Evolutionary conservation across 257 asterid genomes (phyloP), one percentile per base, ranked within the genome.

Genomic region (Solanum sejunctum): DNA sequence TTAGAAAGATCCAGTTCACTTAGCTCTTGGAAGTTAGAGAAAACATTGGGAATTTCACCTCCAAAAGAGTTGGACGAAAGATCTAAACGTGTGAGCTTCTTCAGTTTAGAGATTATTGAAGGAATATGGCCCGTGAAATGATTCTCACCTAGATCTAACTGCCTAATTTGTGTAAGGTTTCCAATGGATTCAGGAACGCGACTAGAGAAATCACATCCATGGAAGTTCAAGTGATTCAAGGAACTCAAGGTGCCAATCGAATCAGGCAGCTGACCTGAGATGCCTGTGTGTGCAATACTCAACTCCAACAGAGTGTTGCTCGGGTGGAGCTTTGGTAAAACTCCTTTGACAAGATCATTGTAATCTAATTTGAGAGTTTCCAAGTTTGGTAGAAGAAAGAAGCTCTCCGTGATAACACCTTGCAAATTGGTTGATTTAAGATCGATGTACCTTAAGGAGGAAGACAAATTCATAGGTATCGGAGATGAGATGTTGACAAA

Each of bases 311-410:
- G 26, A 57, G 12, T 57, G 26, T 57, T 57, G 64, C 64, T 20
- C 12, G 12, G 64, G 12, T 57, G 64, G 64, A 57, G 10, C 12
- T 20, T 57, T 57, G 64, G 64, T 8, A 57, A 57, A 57, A 7
- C 64, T 57, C 26, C 64, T 20, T 20, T 57, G 26, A 57, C 26
- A 57, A 57, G 64, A 18, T 20, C 12, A 57, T 57, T 56, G 0
- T 0, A 1, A 17, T 0, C 0, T 10, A 56, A 17, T 0, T 17
- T 1, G 11, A 56, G 61, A 0, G 0, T 56, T 56, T 56, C 61
- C 61, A 56, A 56, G 1, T 17, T 0, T 56, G 61, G 23, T 2
- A 56, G 11, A 56, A 56, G 11, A 3, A 56, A 56, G 18, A 56
- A 8, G 5, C 11, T 56, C 21, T 56, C 21, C 17, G 21, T 7